phyloP scores from a whole-genome alignment of 371 early-diverging fungal species.

The Mucor plumbeus region DNA sequence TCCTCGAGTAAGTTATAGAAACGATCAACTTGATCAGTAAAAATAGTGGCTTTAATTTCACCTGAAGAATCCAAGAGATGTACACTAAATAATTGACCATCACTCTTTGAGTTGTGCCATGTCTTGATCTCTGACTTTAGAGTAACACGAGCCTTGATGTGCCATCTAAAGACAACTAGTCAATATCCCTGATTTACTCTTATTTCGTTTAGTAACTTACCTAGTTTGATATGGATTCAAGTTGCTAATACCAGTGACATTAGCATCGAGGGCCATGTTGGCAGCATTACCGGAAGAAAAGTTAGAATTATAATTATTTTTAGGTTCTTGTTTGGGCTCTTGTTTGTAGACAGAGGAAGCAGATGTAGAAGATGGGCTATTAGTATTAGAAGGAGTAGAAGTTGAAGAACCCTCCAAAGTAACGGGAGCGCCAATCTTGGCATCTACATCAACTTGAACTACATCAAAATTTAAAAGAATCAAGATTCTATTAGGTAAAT shows the following conservation, averaged over 20 bases:
- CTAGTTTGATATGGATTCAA: conserved; percentile 83
- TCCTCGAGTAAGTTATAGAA: conserved; percentile 78
- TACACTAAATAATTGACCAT: conserved; percentile 91
- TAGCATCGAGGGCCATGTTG: conserved; percentile 53
- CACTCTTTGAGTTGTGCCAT: conserved; percentile 81
- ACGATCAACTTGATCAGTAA: conserved; percentile 81
- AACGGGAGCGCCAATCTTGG: conserved; percentile 53
- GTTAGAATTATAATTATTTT: conserved; percentile 34
- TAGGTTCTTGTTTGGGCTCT: conserved; percentile 22
- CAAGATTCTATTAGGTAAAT: conserved; percentile 46
- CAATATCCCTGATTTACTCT: not conserved
- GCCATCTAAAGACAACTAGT: conserved; percentile 64
- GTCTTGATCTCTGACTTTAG: conserved; percentile 82
- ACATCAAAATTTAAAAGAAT: conserved; percentile 61
- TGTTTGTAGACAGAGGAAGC: not conserved
- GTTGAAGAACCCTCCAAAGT: conserved; percentile 32
- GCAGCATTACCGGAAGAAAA: conserved; percentile 63
- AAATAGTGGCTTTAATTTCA: conserved; percentile 92
- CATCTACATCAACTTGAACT: conserved; percentile 33
- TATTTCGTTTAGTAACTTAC: conserved; percentile 27
- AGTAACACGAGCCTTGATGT: conserved; percentile 87
- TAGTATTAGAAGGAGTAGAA: conserved; percentile 20
- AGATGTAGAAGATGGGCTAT: not conserved
- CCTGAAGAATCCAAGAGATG: conserved; percentile 88
- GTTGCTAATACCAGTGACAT: conserved; percentile 59